A percentile compares a stretch with the other conserved stretches of the same genome.
phyloP scores from a whole-genome alignment of 1,139 yeast genomes.

The Blastobotrys persicus region DNA sequence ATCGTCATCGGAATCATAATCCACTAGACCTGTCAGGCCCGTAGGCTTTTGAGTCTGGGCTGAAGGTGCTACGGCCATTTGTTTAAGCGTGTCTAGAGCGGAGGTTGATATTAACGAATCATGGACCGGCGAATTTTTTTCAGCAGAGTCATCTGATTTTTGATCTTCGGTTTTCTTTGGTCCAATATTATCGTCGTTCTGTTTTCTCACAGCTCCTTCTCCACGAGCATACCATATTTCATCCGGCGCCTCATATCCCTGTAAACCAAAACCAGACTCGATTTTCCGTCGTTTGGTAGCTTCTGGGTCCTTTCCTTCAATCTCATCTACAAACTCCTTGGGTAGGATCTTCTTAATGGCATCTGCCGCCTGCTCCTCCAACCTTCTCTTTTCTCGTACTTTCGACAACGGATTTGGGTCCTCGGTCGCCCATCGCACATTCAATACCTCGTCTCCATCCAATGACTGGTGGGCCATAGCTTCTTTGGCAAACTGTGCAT shows the following conservation, averaged over 20 bases:
- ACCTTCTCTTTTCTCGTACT: conserved; percentile 43
- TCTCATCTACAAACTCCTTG: conserved; percentile 29
- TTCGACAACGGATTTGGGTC: conserved; percentile 78
- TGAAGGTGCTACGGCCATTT: conserved; percentile 1
- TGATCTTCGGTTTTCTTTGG: not conserved
- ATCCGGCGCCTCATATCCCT: conserved; percentile 29
- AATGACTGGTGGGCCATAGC: conserved; percentile 84
- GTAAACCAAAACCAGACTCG: conserved; percentile 21
- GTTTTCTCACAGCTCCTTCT: not conserved
- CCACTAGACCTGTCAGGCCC: conserved; percentile 3
- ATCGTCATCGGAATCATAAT: conserved; percentile 12
- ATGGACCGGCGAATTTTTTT: not conserved
- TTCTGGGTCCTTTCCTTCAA: conserved; percentile 27
- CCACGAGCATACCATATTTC: conserved; percentile 24
- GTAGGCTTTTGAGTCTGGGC: not conserved
- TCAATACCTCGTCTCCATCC: conserved; percentile 57
- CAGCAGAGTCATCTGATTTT: not conserved
- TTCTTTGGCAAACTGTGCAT: conserved; percentile 92
- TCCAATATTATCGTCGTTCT: not conserved
- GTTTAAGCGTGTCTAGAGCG: conserved; percentile 14
- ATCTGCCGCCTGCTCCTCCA: conserved; percentile 43
- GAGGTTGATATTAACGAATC: conserved; percentile 9
- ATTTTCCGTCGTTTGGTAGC: conserved; percentile 17
- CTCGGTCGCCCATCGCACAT: conserved; percentile 85
- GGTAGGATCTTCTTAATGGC: conserved; percentile 39